phyloP scores from a whole-genome alignment of 2,329 filamentous ascomycete species.

The Sporothrix phasma region DNA sequence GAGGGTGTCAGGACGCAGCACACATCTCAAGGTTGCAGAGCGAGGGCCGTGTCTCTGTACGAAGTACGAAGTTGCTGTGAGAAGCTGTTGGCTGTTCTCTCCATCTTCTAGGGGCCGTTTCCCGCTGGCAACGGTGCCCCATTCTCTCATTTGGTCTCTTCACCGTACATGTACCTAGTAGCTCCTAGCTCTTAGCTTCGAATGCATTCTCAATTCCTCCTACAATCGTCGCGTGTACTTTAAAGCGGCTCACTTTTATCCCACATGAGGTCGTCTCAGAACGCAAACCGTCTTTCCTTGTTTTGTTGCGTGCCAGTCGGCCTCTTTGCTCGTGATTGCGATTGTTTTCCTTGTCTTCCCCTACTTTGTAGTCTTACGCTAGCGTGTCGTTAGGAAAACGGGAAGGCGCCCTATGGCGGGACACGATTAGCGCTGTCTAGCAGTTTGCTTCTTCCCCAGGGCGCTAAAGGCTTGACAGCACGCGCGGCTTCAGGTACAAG shows the following conservation, averaged over 20 bases:
- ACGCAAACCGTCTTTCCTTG: neutral
- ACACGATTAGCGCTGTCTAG: slow-evolving; percentile 4
- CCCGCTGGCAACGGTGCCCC: too few species aligned
- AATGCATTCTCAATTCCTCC: too few species aligned
- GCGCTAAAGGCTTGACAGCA: too few species aligned
- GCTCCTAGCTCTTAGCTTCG: neutral
- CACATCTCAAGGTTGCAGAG: neutral
- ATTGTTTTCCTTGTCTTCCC: neutral
- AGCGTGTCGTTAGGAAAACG: slow-evolving; percentile 7
- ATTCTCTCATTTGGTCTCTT: neutral
- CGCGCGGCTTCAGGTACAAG: slow-evolving; percentile 4
- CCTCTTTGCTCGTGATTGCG: too few species aligned
- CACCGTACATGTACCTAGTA: too few species aligned
- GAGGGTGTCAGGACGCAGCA: neutral
- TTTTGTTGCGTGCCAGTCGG: slow-evolving; percentile 2
- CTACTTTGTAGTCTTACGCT: neutral
- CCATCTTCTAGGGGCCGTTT: neutral
- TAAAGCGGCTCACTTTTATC: neutral
- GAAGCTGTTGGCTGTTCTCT: neutral
- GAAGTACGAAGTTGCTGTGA: neutral
- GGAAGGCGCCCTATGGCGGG: slow-evolving; percentile 9
- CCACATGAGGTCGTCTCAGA: neutral
- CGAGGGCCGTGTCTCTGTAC: too few species aligned
- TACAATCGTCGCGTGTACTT: neutral
- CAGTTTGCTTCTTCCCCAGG: neutral